Conservation (phyloP, 2,329 filamentous ascomycete genomes). For the Coleophoma cylindrospora region DNA sequence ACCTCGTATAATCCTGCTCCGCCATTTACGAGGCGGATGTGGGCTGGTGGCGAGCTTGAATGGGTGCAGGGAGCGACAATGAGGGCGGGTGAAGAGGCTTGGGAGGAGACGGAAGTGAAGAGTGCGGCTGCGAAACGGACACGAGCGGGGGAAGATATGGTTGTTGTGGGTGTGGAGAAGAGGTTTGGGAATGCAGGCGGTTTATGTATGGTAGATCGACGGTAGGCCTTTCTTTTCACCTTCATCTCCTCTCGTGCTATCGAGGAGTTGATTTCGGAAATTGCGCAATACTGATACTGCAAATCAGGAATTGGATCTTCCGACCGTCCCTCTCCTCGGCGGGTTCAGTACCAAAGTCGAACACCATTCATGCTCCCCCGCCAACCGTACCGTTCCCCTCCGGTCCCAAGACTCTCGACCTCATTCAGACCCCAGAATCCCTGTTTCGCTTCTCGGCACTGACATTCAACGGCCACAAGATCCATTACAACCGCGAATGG, state of each 20-base stretch:
- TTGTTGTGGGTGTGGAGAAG: conserved; percentile 58
- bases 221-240: background rate
- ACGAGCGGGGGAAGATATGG: conserved; percentile 49
- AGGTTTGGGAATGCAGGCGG: conserved; percentile 43
- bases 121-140: conserved; percentile 48
- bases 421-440: conserved; percentile 15
- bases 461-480: conserved; percentile 78
- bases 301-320: conserved; percentile 8
- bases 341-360: background rate
- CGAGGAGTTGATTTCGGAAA: background rate
- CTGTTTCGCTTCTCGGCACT: conserved; percentile 77
- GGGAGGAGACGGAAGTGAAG: conserved; percentile 48
- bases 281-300: conserved; percentile 24
- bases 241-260: conserved; percentile 38
- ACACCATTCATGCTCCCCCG: background rate
- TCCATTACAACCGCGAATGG: conserved; percentile 67
- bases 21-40: conserved; percentile 59
- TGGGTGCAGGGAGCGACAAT: conserved; percentile 38
- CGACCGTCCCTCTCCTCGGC: background rate
- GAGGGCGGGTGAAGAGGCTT: conserved; percentile 47
- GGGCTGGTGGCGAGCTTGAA: conserved; percentile 53
- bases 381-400: background rate
- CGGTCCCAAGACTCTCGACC: conserved; percentile 17
- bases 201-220: conserved; percentile 22
- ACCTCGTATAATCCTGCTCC: conserved; percentile 45